These are phyloP conservation scores for Coemansia sp. DNA, from an alignment of 192 early-diverging fungal species.

Conservation along the genomic window DNA sequence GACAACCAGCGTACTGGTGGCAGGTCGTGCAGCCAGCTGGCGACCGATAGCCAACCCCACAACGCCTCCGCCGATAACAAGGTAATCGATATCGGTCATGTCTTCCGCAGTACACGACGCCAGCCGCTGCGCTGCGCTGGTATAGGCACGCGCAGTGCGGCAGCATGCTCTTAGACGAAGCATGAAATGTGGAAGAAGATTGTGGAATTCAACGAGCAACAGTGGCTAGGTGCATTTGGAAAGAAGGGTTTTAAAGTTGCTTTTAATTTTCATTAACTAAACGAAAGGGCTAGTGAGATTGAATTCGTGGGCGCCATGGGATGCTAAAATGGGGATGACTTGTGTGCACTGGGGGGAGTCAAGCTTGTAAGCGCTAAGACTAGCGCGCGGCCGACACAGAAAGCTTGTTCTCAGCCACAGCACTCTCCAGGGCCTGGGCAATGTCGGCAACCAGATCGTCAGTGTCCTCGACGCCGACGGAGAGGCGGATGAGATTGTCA, in stretches of 20 bases:
- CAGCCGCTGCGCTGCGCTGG: slow-evolving; percentile 22
- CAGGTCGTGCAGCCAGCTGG: slow-evolving; percentile 53
- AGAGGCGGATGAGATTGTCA: slow-evolving; percentile 88
- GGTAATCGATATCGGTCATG: slow-evolving; percentile 59
- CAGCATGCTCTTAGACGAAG: too few relatives aligned
- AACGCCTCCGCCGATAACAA: slow-evolving; percentile 78
- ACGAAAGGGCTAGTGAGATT: too few relatives aligned
- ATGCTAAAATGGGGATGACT: too few relatives aligned
- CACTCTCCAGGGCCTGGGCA: slow-evolving; percentile 63
- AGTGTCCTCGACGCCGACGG: slow-evolving; percentile 90
- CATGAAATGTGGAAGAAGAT: too few relatives aligned
- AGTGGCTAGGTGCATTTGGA: too few relatives aligned
- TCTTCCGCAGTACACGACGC: slow-evolving; percentile 16
- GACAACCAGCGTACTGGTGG: slow-evolving; percentile 60
- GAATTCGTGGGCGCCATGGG: too few relatives aligned
- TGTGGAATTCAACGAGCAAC: not conserved
- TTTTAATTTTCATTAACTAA: too few relatives aligned
- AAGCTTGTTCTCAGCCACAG: slow-evolving; percentile 40
- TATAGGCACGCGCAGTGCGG: not conserved
- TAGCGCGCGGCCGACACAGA: slow-evolving; percentile 2
- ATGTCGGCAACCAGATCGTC: slow-evolving; percentile 85
- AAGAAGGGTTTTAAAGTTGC: too few relatives aligned
- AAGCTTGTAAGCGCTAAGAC: too few relatives aligned
- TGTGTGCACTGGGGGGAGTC: too few relatives aligned
- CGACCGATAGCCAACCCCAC: slow-evolving; percentile 78